Evolutionary conservation across 495 filamentous ascomycete species (phyloP), one percentile per base, ranked within the genome.

Genomic region (Neurospora intermedia): DNA sequence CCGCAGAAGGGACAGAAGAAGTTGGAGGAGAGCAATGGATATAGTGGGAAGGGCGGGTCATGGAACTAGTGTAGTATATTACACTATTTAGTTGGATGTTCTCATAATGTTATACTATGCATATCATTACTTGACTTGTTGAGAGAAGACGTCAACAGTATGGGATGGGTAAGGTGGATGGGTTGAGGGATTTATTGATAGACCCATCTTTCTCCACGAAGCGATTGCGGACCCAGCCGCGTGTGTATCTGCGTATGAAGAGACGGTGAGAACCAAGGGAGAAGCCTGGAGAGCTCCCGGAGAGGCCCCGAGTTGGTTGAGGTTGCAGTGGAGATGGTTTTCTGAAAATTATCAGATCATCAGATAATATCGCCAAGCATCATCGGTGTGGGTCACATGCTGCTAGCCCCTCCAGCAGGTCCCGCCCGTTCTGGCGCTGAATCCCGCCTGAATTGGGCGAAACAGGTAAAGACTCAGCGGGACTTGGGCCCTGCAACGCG

Each of bases 1-100:
- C 84, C 85, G 15, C 77, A 72, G 42, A 81, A 81, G 45, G 82
- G 83, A 0, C 78, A 42, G 27, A 79, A 78, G 73, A 79, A 78
- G 74, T 46, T 74, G 69, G 79, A 80, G 43, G 79, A 80, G n/a
- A 74, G 73, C 38, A 73, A 76, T 3, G 79, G 79, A 4, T 78
- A 78, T 45, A 79, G 73, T 3, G 78, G 78, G 13, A 78, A 80
- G 71, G 80, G 80, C 27, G 77, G 74, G 8, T 76, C 75, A 23
- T 79, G 78, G 79, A 72, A 81, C 18, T 78, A 42, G 45, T 16
- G 8, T 5, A 54, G 45, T 15, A 16, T 5, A 54, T 9, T 23
- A 13, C n/a, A 16, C 43, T 16, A 31, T 20, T 35, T 10, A 2
- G 43, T 31, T 11, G 27, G 0, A 31, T 31, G 27, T 31, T 31